Conservation (phyloP, 2,329 filamentous ascomycete species). For the Penicillium carneum region DNA sequence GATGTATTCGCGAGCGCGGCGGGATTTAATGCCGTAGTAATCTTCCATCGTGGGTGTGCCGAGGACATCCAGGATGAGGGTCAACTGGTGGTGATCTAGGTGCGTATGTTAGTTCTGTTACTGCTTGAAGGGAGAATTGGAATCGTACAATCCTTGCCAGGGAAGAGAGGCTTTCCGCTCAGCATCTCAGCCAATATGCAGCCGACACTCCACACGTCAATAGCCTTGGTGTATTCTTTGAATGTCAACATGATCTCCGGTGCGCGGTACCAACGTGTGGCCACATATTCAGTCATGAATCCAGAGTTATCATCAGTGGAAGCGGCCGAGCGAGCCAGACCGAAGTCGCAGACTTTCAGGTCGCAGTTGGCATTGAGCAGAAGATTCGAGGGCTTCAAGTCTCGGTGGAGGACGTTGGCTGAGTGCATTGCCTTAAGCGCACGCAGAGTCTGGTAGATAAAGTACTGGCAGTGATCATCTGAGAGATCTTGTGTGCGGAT, state of each 20-base stretch:
- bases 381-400: conserved; percentile 96
- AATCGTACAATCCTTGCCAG: conserved; percentile 90
- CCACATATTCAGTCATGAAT: conserved; percentile 99
- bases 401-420: conserved; percentile 94
- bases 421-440: conserved; percentile 99
- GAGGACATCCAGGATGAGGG: conserved; percentile 93
- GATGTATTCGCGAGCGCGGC: conserved; percentile 96
- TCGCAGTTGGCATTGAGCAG: conserved; percentile 98
- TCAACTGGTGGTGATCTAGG: conserved; percentile 93
- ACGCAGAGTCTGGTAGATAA: conserved; percentile 98
- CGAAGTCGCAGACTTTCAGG: conserved; percentile 98
- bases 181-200: conserved; percentile 99
- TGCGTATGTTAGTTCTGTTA: neutral
- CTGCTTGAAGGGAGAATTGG: neutral
- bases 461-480: conserved; percentile 99
- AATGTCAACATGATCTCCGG: conserved; percentile 99
- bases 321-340: conserved; percentile 90
- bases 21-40: conserved; percentile 99
- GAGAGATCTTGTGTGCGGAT: conserved; percentile 98
- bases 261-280: conserved; percentile 97
- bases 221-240: conserved; percentile 99
- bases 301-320: conserved; percentile 99
- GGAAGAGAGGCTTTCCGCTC: conserved; percentile 96
- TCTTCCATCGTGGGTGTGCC: conserved; percentile 99
- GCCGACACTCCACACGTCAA: conserved; percentile 98